Evolutionary conservation across 768 basidiomycete genomes (phyloP), one percentile per base, ranked within the genome.

Genomic region (Russula olivacea): DNA sequence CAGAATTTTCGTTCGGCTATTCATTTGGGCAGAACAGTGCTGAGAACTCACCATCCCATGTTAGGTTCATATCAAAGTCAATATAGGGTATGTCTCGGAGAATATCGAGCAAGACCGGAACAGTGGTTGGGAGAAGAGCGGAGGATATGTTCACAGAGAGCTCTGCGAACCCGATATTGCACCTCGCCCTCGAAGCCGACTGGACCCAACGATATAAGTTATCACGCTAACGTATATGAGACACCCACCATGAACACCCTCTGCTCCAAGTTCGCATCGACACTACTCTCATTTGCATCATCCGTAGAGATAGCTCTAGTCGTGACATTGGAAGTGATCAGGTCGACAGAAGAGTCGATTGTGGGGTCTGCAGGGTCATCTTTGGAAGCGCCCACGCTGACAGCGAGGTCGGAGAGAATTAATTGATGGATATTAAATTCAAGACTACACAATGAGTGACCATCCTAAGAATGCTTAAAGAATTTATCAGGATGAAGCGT

Each of bases 111-210:
- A 94, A 80, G 8, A 81, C 79, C 4, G 82, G 78, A 49, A 90
- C 78, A 32, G 80, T 80, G n/a, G 76, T 73, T 12, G 71, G 72
- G 34, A 88, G 78, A 67, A 83, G 80, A 8, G 73, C 69, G 43
- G 83, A 76, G 0, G 87, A 79, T 64, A 87, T 81, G 69, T 85
- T 85, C 59, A 84, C 74, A 19, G 89, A 82, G 57, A 92, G 79
- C 70, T 92, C 86, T 41, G 88, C 90, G 67, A 92, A 93, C 2
- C 90, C 89, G 64, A 91, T 87, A 66, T 88, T 89, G 74, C 86
- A 89, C 67, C 90, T 88, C 15, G 86, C 83, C 59, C 84, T 78
- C 3, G 88, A 86, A 12, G 84, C 82, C 21, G 88, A 76, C 91
- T 93, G 19, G 21, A 23, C 7, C 11, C 2, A 14, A 54, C 17